Base-by-base conservation (phyloP, 2,329 filamentous ascomycete genomes). In the Talaromyces atroroseus region DNA sequence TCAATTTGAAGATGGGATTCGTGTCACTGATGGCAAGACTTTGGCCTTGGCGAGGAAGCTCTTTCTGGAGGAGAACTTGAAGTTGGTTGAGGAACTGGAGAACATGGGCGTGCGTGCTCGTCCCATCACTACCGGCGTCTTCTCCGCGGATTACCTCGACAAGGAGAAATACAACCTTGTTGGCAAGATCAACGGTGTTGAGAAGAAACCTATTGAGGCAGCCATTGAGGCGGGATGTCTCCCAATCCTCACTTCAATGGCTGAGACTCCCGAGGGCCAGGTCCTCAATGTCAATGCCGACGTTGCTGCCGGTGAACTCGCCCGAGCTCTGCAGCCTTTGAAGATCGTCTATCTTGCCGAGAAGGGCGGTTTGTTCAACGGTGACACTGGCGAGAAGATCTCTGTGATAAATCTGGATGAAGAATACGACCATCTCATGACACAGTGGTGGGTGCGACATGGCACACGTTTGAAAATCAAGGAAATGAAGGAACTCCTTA, bases 301-400 rank as follows among this genome's bases (percentile, higher is more conserved):
- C 73, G 92, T 96, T 60, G 92, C 92, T 36, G 94, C 94, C 29
- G 92, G 92, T 62, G 92, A 96, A 76, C 80, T 99, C 59, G 92
- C 94, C 23, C 86, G 90, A 59, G 85, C 89, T 56, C 79, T 99
- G 54, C 87, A 97, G 74, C 94, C 94, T 24, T 78, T 97, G 66
- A 99, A 99, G 84, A 92, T 97, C 60, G 92, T 99, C 59, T 99
- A 96, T 72, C 81, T 97, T n/a, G 95, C 91, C 5, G 94, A 99
- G 78, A 97, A 97, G 81, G 94, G 94, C 50, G 94, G 92, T 7
- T 78, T 99, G 34, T 95, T 96, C 76, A 90, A 97, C 70, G 92
- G 91, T 58, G 89, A 95, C 61, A 89, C 87, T n/a, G 88, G 88
- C 58, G 87, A 92, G 78, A 95, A 96, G 78, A 97, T 97, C 68